These are phyloP conservation scores for Eimeria sp. DNA, from an alignment of 169 alveolate genomes.

Conservation along the genomic window DNA sequence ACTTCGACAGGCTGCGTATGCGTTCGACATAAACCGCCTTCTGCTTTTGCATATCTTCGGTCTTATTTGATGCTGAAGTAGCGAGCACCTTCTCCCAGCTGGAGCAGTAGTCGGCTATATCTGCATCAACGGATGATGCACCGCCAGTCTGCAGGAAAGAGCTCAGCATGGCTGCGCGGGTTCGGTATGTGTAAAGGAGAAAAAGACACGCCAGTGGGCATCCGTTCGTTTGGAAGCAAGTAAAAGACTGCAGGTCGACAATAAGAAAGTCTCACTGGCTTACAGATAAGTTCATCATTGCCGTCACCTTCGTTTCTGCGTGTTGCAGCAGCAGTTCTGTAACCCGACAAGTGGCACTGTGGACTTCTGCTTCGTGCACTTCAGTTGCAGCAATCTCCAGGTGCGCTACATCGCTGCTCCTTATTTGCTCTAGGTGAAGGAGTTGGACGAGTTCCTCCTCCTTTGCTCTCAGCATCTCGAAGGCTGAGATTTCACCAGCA, in stretches of 20 bases:
- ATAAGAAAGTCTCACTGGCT: background rate
- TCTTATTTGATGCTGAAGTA: constrained; percentile 25
- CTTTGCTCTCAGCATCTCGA: constrained; percentile 43
- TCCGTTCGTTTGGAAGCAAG: background rate
- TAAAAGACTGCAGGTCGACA: background rate
- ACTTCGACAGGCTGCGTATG: constrained; percentile 52
- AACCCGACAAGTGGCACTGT: constrained; percentile 29
- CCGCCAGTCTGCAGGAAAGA: constrained; percentile 33
- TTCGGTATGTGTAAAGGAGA: background rate
- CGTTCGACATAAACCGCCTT: constrained; percentile 35
- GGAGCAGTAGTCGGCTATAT: constrained; percentile 55
- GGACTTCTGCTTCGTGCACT: constrained; percentile 66
- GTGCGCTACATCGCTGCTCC: background rate
- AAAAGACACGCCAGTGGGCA: background rate
- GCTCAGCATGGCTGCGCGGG: background rate
- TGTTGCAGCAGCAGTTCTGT: constrained; percentile 37
- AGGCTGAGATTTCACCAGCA: background rate
- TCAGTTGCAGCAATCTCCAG: constrained; percentile 62
- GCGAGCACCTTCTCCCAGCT: constrained; percentile 58
- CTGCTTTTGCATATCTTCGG: constrained; percentile 37
- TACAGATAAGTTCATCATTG: constrained; percentile 23
- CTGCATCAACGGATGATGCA: constrained; percentile 28
- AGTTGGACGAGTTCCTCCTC: constrained; percentile 64
- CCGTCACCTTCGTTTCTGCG: constrained; percentile 58
- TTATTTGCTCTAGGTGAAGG: background rate